Base-by-base conservation (phyloP, 148 eudicot genomes). In the Persicaria tinctoria region DNA sequence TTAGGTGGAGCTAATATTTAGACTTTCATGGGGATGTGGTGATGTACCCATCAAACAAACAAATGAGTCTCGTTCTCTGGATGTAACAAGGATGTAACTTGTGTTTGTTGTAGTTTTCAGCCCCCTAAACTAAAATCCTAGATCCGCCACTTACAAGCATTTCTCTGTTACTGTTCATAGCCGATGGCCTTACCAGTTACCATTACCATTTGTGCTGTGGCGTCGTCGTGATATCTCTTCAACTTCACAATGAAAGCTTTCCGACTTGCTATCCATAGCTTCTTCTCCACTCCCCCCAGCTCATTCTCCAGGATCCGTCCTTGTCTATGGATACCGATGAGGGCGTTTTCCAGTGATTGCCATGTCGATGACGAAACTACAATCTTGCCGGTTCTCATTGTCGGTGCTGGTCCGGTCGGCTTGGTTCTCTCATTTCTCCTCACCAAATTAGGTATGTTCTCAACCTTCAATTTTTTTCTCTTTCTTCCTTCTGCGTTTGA, bases 351-450 rank as follows among this genome's bases (percentile, higher is more conserved):
- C 3, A 18, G 44, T 71, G 44, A 12, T 0, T 17, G 74, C 55
- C 6, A 48, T 4, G 5, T 18, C 55, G 70, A 75, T 46, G 44
- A 17, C 1, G 72, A 83, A 6, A 89, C 86, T 74, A 73, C 85
- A 5, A 51, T 83, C 3, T 77, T 95, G 73, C 98, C 98, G 4
- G 94, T 95, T 75, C 77, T 95, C 80, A 95, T 95, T 57, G 96
- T 95, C 72, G 99, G 99, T 63, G 99, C 91, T 14, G 99, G 97
- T 54, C 99, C 97, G 5, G 99, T 95, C 72, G 99, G 99, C 0
- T 87, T 95, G 70, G 82, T 82, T 80, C 96, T 95, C 59, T 86
- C 99, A 47, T 68, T 87, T 6, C 88, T 95, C 60, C 92, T 95
- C 73, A 89, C 96, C 12, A 95, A 95, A 83, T 80, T 95, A 79